Base-by-base conservation (phyloP, 2,329 filamentous ascomycete genomes). In the Macroventuria anomochaeta region DNA sequence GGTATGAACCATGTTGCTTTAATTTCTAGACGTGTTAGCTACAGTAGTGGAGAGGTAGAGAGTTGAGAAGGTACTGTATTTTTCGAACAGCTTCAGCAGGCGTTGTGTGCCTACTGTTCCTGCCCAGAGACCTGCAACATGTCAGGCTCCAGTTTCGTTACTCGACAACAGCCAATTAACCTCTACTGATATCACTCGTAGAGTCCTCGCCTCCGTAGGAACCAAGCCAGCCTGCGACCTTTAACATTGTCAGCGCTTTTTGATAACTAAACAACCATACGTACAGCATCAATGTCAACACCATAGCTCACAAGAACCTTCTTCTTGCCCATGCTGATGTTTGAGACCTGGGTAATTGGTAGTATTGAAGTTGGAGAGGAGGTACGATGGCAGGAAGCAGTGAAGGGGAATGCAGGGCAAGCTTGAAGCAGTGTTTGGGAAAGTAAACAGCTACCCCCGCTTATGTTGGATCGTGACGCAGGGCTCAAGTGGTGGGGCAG, bases 171-270 rank as follows among this genome's bases (percentile, higher is more conserved):
- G 6, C 15, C 8, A 13, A n/a, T 26, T 12, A 10, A 49, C 46
- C 87, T 77, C 88, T 80, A 66, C 83, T 87, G 56, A 91, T 90
- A 63, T 91, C 88, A 65, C 81, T 88, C 1, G 83, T 85, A 15
- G 83, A 86, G 66, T 91, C 88, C 69, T 90, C 82, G 39, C 89
- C 88, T 11, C 87, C 87, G 62, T 91, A 91, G 0, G 84, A 88
- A 0, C 88, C 88, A 1, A 91, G 77, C 88, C 88, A 91, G 13
- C 88, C 88, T 1, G 88, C 84, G 5, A 69, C 49, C 49, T 52
- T 12, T 2, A 28, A 5, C 1, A 15, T 10, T 18, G 11, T 53
- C 5, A 53, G 33, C 5, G 7, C 2, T 15, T 11, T 5, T 21
- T 3, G 5, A 13, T 13, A 7, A 7, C 3, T 10, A n/a, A 5